Conservation (phyloP, 139 green algal genomes). For the Haematococcus lacustris region DNA sequence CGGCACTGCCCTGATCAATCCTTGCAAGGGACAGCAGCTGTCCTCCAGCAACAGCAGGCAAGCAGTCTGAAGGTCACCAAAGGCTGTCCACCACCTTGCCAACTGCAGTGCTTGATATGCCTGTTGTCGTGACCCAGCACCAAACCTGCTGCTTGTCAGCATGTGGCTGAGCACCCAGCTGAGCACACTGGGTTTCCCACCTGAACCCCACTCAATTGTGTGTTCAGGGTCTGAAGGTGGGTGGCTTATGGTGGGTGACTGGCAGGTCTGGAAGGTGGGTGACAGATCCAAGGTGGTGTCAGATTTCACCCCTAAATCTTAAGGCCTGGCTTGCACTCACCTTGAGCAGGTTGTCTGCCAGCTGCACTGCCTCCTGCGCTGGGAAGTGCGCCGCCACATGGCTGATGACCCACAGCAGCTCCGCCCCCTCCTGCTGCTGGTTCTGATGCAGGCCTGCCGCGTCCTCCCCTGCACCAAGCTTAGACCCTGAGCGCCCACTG, state of each 20-base stretch:
- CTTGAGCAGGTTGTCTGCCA: conserved; percentile 51
- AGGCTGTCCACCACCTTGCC: too few relatives aligned
- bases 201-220: neutral
- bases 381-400: conserved; percentile 52
- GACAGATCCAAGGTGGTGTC: too few relatives aligned
- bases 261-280: neutral
- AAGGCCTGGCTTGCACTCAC: conserved; percentile 8
- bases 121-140: too few relatives aligned
- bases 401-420: conserved; percentile 61
- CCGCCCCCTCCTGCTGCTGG: conserved; percentile 27
- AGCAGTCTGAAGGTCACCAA: neutral
- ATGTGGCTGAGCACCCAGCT: too few relatives aligned
- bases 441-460: too few relatives aligned
- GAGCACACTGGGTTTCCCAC: too few relatives aligned
- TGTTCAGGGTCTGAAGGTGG: too few relatives aligned
- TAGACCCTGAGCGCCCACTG: neutral
- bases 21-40: too few relatives aligned
- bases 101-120: too few relatives aligned
- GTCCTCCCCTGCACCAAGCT: too few relatives aligned
- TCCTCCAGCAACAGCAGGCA: neutral
- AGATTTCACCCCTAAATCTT: too few relatives aligned
- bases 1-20: neutral
- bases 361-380: conserved; percentile 29
- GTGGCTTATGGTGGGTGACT: neutral
- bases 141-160: too few relatives aligned